These are phyloP conservation scores for Penicillium brasilianum DNA, from an alignment of 2,329 filamentous ascomycete genomes.

Conservation along the genomic window DNA sequence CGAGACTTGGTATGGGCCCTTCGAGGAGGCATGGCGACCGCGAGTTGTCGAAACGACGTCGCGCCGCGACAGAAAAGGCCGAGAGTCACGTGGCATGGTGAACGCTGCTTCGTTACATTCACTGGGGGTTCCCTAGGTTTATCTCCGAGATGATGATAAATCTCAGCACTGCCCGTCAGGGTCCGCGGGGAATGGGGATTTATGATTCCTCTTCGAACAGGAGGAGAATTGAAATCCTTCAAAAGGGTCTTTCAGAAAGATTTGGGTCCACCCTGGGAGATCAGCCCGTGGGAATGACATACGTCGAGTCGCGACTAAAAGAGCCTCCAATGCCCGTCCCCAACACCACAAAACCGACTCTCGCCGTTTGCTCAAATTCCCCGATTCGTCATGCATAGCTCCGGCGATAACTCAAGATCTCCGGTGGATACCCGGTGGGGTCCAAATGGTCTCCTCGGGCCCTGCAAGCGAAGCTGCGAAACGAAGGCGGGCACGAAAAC, in stretches of 20 bases:
- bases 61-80: conserved; percentile 3
- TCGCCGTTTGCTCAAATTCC: neutral
- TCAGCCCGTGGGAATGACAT: too few relatives aligned
- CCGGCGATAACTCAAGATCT: neutral
- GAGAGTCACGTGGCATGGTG: conserved; percentile 15
- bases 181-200: too few relatives aligned
- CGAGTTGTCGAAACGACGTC: conserved; percentile 1
- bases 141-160: conserved; percentile 7
- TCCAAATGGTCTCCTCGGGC: neutral
- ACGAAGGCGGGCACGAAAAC: conserved; percentile 31
- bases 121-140: neutral
- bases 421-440: conserved; percentile 3
- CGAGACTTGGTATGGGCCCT: conserved; percentile 51
- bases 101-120: neutral
- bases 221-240: too few relatives aligned
- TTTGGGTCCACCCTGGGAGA: too few relatives aligned
- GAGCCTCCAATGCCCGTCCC: too few relatives aligned
- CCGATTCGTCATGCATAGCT: neutral
- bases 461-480: conserved; percentile 21
- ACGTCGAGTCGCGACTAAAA: too few relatives aligned
- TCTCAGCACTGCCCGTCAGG: neutral
- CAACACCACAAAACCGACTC: neutral
- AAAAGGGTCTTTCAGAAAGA: too few relatives aligned
- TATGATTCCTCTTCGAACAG: too few relatives aligned
- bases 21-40: conserved; percentile 41